Percentiles rank a stretch among this genome's conserved stretches.
Evolutionary conservation across 129 eudicot species (phyloP).

Genomic region (Gnaphalium uliginosum): DNA sequence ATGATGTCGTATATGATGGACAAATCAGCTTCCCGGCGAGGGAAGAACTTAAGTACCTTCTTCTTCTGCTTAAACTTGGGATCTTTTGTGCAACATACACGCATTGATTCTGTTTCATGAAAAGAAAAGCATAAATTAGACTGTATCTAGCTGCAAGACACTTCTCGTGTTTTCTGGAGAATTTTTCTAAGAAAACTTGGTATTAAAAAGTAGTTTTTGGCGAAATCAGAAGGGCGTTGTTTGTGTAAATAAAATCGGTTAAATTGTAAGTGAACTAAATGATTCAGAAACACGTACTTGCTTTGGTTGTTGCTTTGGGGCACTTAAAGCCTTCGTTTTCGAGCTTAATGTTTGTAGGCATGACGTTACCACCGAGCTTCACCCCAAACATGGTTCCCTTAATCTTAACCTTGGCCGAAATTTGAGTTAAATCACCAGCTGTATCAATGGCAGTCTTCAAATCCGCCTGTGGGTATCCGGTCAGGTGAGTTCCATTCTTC

Average conservation of each 20-base stretch:
- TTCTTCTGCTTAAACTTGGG: conserved; percentile 54
- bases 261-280: not conserved
- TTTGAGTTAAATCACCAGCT: conserved; percentile 60
- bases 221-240: too few species aligned
- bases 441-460: conserved; percentile 86
- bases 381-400: conserved; percentile 75
- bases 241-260: not conserved
- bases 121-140: conserved; percentile 3
- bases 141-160: not conserved
- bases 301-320: conserved; percentile 55
- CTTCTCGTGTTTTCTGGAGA: not conserved
- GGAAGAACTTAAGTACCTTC: conserved; percentile 42
- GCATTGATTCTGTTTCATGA: conserved; percentile 54
- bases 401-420: conserved; percentile 47
- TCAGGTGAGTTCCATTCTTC: conserved; percentile 64
- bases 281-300: conserved; percentile 25
- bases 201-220: too few species aligned
- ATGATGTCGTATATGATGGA: conserved; percentile 68
- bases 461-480: conserved; percentile 70
- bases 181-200: not conserved
- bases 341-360: conserved; percentile 76
- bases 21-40: conserved; percentile 65
- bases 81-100: conserved; percentile 70
- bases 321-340: conserved; percentile 77
- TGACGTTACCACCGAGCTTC: conserved; percentile 37